phyloP scores from a whole-genome alignment of 768 basidiomycete species.

The Albatrellus ellisii region DNA sequence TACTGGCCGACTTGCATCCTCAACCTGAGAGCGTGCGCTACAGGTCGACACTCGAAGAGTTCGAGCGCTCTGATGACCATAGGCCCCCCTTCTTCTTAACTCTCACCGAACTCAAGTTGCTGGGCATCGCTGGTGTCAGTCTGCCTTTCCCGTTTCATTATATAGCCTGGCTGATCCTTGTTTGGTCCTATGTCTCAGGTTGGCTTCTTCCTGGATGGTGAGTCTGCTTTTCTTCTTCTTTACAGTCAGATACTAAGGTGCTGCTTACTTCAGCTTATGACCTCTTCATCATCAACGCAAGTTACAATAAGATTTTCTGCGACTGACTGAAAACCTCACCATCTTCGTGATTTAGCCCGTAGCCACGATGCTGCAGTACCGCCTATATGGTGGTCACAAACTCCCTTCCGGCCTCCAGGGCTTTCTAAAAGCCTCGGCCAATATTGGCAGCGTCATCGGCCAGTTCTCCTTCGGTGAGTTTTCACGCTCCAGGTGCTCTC shows the following conservation, averaged over 20 bases:
- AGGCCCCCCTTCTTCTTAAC: constrained; percentile 29
- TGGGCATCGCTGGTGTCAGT: constrained; percentile 48
- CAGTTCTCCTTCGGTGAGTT: constrained; percentile 46
- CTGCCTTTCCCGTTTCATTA: not conserved
- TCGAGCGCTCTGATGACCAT: constrained; percentile 19
- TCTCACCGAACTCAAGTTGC: constrained; percentile 39
- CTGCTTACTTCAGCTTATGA: constrained; percentile 39
- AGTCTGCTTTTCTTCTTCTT: constrained; percentile 10
- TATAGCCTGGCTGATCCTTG: constrained; percentile 3
- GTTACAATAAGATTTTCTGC: no score
- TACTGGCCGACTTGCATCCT: no score
- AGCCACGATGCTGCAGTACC: constrained; percentile 52
- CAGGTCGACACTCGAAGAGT: constrained; percentile 18
- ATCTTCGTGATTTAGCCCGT: constrained; percentile 34
- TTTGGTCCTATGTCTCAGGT: constrained; percentile 26
- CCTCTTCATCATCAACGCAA: constrained; percentile 56
- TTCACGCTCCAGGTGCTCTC: not conserved
- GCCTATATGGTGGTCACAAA: constrained; percentile 36
- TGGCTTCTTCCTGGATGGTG: constrained; percentile 63
- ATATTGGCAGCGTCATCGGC: constrained; percentile 62
- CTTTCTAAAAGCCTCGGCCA: constrained; percentile 52
- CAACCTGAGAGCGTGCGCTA: no score
- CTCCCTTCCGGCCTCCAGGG: constrained; percentile 47
- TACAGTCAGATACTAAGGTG: not conserved
- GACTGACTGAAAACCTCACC: no score